A percentile compares a stretch with the other conserved stretches of the same genome.
Evolutionary conservation across 331 rosid species (phyloP).

Genomic region (Malus hybrid): DNA sequence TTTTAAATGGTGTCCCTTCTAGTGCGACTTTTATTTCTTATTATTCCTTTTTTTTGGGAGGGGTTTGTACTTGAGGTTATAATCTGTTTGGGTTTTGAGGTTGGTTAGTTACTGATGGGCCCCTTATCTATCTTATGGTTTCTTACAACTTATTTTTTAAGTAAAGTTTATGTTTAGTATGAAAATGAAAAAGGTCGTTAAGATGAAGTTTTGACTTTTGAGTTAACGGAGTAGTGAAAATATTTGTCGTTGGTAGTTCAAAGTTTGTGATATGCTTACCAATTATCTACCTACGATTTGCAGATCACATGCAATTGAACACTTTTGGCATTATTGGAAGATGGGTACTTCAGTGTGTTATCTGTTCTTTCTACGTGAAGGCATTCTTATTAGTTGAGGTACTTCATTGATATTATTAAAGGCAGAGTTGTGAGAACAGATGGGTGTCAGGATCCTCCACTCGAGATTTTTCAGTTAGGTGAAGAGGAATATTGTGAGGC

Average conservation of each 20-base stretch:
- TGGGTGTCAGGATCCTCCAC: neutral
- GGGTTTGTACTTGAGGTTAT: neutral
- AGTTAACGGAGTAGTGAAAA: neutral
- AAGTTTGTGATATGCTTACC: neutral
- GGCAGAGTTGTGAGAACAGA: neutral
- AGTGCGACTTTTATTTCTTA: neutral
- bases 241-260: neutral
- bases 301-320: conserved; percentile 50
- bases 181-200: neutral
- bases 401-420: too few relatives aligned
- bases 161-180: neutral
- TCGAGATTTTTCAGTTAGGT: conserved; percentile 1
- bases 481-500: neutral
- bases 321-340: conserved; percentile 20
- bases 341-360: conserved; percentile 9
- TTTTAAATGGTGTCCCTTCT: neutral
- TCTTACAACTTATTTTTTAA: neutral
- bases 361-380: too few relatives aligned
- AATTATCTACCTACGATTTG: conserved; percentile 7
- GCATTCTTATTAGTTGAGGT: too few relatives aligned
- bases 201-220: neutral
- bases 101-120: neutral
- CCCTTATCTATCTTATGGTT: neutral
- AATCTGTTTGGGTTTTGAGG: neutral
- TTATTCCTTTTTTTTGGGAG: neutral